Conservation (phyloP, 768 basidiomycete genomes). For the Tylopilus felleus region DNA sequence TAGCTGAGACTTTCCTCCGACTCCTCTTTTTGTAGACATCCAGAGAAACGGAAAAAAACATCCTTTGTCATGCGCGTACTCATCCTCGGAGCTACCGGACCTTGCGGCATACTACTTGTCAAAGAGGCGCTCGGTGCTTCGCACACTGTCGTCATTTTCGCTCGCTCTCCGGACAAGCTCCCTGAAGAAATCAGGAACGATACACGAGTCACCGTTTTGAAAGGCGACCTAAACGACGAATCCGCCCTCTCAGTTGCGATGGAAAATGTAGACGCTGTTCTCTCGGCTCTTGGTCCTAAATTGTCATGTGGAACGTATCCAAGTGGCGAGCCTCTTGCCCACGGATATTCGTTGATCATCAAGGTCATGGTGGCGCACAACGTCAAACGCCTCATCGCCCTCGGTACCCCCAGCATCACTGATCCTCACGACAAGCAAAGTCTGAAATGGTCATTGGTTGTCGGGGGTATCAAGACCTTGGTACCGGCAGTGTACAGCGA, state of each 20-base stretch:
- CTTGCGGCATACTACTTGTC: constrained; percentile 53
- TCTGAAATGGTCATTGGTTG: constrained; percentile 36
- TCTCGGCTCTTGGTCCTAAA: constrained; percentile 63
- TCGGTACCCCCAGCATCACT: constrained; percentile 64
- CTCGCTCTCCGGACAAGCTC: constrained; percentile 61
- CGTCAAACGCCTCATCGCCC: constrained; percentile 58
- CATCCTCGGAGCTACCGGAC: constrained; percentile 70
- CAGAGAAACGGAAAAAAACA: neutral
- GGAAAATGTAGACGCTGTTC: constrained; percentile 54
- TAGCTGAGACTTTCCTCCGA: neutral
- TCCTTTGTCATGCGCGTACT: constrained; percentile 46
- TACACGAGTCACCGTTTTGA: constrained; percentile 44
- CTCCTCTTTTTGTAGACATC: constrained; percentile 1
- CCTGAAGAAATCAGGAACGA: constrained; percentile 47
- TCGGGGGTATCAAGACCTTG: constrained; percentile 36
- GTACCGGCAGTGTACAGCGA: constrained; percentile 63
- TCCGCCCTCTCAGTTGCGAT: constrained; percentile 50
- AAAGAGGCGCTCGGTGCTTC: constrained; percentile 47
- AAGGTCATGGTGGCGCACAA: constrained; percentile 49
- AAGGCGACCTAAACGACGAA: constrained; percentile 55
- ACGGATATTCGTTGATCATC: constrained; percentile 54
- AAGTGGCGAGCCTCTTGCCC: constrained; percentile 55
- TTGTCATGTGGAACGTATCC: constrained; percentile 40
- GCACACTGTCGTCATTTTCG: constrained; percentile 56
- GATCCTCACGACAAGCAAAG: constrained; percentile 60